Conservation (phyloP, 2,329 filamentous ascomycete genomes). For the Sporothrix luriei region DNA sequence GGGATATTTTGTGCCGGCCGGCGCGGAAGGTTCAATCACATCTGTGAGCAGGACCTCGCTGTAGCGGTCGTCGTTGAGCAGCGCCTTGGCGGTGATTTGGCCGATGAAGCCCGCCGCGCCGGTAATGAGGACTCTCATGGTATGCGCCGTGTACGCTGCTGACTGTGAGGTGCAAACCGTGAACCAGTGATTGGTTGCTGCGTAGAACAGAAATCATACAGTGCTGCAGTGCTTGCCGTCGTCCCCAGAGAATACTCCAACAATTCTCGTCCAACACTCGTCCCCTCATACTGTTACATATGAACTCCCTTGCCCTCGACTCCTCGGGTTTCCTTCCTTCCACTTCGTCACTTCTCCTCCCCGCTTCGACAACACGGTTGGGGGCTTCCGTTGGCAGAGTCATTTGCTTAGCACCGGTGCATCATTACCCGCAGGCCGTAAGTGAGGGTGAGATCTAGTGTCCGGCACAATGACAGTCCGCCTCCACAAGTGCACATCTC, state of each 20-base stretch:
- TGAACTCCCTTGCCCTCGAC: not conserved
- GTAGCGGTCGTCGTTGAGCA: slow-evolving; percentile 48
- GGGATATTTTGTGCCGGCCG: slow-evolving; percentile 47
- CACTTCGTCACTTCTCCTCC: not conserved
- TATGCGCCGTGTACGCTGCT: not conserved
- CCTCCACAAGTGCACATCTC: slow-evolving; percentile 6
- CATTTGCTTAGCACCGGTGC: slow-evolving; percentile 2
- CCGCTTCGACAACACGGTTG: not conserved
- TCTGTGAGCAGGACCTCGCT: slow-evolving; percentile 53
- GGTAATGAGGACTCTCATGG: slow-evolving; percentile 50
- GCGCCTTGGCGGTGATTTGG: slow-evolving; percentile 54
- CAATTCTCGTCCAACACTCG: not conserved
- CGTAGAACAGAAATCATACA: not conserved
- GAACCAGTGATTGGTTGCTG: slow-evolving; percentile 8
- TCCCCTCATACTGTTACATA: slow-evolving; percentile 16
- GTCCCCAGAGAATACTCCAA: not conserved
- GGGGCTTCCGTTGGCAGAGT: not conserved
- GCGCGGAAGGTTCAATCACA: slow-evolving; percentile 51
- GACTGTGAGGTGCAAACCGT: not conserved
- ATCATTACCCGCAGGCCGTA: not conserved
- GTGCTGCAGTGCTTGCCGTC: not conserved
- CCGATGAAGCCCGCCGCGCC: slow-evolving; percentile 60
- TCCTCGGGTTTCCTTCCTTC: not conserved
- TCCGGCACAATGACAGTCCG: slow-evolving; percentile 4
- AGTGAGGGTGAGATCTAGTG: not conserved